These are phyloP conservation scores for Conoideocrella luteorostrata DNA, from an alignment of 2,329 filamentous ascomycete species.

Conservation along the genomic window DNA sequence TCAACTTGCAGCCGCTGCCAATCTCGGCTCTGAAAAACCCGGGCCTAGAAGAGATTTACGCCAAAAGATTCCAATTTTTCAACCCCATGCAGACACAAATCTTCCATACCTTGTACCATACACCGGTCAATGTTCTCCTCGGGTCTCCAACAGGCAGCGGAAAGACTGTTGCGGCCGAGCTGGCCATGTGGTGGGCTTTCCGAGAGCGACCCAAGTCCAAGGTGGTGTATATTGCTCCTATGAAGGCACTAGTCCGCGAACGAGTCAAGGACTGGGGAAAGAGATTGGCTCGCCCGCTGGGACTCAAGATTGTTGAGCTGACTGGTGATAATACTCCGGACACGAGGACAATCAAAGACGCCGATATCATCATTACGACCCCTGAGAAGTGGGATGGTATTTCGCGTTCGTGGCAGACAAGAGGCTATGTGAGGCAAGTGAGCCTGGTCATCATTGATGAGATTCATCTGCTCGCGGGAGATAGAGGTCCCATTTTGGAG, in stretches of 20 bases:
- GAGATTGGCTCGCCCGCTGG: constrained; percentile 74
- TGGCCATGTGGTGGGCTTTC: constrained; percentile 99
- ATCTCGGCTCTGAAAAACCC: constrained; percentile 84
- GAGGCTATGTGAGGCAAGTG: constrained; percentile 91
- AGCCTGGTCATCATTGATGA: constrained; percentile 97
- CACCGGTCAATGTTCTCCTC: constrained; percentile 81
- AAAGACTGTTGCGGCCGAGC: constrained; percentile 91
- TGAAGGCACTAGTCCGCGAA: constrained; percentile 97
- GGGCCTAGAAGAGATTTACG: constrained; percentile 80
- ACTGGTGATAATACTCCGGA: constrained; percentile 97
- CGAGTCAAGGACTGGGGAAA: constrained; percentile 91
- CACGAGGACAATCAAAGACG: constrained; percentile 88
- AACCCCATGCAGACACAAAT: constrained; percentile 99
- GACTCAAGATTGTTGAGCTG: constrained; percentile 85
- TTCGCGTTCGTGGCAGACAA: constrained; percentile 95
- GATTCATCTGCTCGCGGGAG: constrained; percentile 93
- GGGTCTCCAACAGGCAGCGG: constrained; percentile 96
- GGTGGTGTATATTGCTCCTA: constrained; percentile 97
- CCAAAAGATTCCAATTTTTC: constrained; percentile 86
- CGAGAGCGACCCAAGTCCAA: constrained; percentile 90
- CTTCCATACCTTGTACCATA: constrained; percentile 94
- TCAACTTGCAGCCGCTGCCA: constrained; percentile 85
- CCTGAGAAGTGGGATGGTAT: constrained; percentile 99
- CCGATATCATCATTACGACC: constrained; percentile 96
- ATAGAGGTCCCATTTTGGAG: constrained; percentile 93